Conservation (phyloP, 352 stramenopile species). For the Blastocystis sp. region DNA sequence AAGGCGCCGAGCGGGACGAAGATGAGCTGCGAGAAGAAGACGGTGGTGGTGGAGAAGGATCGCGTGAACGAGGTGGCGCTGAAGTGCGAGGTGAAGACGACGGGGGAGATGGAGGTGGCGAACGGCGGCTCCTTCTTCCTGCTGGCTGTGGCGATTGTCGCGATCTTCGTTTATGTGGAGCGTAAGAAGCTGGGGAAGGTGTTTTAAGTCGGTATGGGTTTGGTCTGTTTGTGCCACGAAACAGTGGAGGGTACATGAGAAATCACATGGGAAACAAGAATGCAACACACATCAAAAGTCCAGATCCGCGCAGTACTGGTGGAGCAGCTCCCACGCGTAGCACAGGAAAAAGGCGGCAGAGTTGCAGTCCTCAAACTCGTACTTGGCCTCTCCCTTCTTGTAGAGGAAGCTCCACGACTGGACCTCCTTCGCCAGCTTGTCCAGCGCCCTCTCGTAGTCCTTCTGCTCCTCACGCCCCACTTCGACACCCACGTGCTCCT, state of each 20-base stretch:
- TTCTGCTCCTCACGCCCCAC: neutral
- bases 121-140: constrained; percentile 73
- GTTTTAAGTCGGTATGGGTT: constrained; percentile 65
- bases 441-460: constrained; percentile 7
- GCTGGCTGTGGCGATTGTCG: constrained; percentile 73
- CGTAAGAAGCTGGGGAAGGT: constrained; percentile 69
- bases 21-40: neutral
- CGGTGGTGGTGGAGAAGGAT: neutral
- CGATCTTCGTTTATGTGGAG: constrained; percentile 72
- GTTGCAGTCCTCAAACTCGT: constrained; percentile 49
- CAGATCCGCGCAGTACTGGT: constrained; percentile 22
- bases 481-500: neutral
- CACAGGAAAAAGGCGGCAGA: constrained; percentile 36
- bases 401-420: constrained; percentile 49
- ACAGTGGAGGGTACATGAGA: constrained; percentile 15
- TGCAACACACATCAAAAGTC: neutral
- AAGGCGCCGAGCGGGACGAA: neutral
- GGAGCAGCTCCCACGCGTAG: constrained; percentile 20
- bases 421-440: constrained; percentile 20
- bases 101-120: constrained; percentile 73
- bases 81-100: constrained; percentile 68
- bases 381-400: constrained; percentile 32
- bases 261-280: too few species aligned
- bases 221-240: neutral
- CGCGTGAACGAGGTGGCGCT: constrained; percentile 8